Conservation (phyloP, 1,284 basidiomycete species). For the Phellopilus nigrolimitatus region DNA sequence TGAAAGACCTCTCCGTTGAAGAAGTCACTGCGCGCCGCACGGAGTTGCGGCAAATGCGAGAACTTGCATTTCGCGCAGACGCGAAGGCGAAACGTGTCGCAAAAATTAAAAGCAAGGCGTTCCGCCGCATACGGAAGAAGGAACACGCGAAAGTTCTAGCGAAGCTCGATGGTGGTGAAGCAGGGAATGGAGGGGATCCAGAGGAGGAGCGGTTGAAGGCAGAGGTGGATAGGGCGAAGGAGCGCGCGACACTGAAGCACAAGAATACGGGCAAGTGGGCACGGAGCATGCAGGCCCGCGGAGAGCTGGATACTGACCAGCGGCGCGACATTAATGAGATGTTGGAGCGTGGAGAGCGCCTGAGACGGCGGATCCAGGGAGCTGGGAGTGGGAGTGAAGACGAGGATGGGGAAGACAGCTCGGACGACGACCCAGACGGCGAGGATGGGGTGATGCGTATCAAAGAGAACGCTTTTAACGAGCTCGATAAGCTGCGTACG, state of each 20-base stretch:
- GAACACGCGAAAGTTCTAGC: slow-evolving; percentile 57
- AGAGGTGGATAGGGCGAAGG: slow-evolving; percentile 76
- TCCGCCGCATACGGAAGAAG: slow-evolving; percentile 81
- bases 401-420: slow-evolving; percentile 40
- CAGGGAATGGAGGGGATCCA: slow-evolving; percentile 50
- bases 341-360: slow-evolving; percentile 67
- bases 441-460: slow-evolving; percentile 35
- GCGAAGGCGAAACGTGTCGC: slow-evolving; percentile 85
- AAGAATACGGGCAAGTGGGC: slow-evolving; percentile 83
- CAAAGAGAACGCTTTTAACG: slow-evolving; percentile 68
- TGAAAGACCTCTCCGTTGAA: slow-evolving; percentile 77
- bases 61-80: slow-evolving; percentile 93
- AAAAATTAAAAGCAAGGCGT: slow-evolving; percentile 97
- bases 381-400: slow-evolving; percentile 43
- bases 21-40: slow-evolving; percentile 78
- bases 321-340: slow-evolving; percentile 75
- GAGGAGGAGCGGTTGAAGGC: slow-evolving; percentile 58
- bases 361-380: slow-evolving; percentile 70
- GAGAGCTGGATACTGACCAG: slow-evolving; percentile 59
- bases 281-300: slow-evolving; percentile 60
- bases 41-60: slow-evolving; percentile 84
- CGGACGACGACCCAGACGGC: slow-evolving; percentile 35
- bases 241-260: slow-evolving; percentile 83
- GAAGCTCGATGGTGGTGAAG: slow-evolving; percentile 46
- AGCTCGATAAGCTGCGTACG: slow-evolving; percentile 51